Conservation (phyloP, 2,329 filamentous ascomycete species). For the Microsporum ferrugineum region DNA sequence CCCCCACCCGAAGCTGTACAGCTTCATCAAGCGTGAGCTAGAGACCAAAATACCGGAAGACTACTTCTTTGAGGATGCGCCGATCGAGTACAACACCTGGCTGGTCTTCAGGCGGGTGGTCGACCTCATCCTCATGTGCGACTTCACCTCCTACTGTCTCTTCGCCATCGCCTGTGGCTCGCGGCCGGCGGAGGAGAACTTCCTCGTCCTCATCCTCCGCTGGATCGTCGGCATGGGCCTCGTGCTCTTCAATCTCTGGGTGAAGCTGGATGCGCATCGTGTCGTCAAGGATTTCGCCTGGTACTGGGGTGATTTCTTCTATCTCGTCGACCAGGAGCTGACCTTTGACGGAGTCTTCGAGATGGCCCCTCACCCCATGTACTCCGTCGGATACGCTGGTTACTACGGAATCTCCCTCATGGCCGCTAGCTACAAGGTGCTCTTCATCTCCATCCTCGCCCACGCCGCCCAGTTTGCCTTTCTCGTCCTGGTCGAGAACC, state of each 20-base stretch:
- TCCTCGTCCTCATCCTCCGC: conserved; percentile 57
- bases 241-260: conserved; percentile 93
- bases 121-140: conserved; percentile 96
- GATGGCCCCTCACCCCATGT: conserved; percentile 98
- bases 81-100: conserved; percentile 98
- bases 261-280: conserved; percentile 92
- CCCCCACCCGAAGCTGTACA: conserved; percentile 70
- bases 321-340: conserved; percentile 90
- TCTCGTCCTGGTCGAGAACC: conserved; percentile 82
- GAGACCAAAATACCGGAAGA: conserved; percentile 90
- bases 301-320: conserved; percentile 99
- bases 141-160: conserved; percentile 92
- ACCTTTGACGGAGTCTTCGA: conserved; percentile 99
- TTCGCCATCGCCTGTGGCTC: conserved; percentile 83
- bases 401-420: conserved; percentile 98
- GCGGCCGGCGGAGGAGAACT: conserved; percentile 59
- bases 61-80: conserved; percentile 85
- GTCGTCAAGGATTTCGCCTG: conserved; percentile 98
- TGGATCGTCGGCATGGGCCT: conserved; percentile 69
- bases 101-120: conserved; percentile 89
- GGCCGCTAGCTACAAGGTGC: conserved; percentile 92
- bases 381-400: conserved; percentile 92
- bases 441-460: conserved; percentile 91
- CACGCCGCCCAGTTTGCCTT: conserved; percentile 93
- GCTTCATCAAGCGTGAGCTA: conserved; percentile 73